phyloP scores from a whole-genome alignment of 2,329 filamentous ascomycete genomes.

The Colletotrichum godetiae region DNA sequence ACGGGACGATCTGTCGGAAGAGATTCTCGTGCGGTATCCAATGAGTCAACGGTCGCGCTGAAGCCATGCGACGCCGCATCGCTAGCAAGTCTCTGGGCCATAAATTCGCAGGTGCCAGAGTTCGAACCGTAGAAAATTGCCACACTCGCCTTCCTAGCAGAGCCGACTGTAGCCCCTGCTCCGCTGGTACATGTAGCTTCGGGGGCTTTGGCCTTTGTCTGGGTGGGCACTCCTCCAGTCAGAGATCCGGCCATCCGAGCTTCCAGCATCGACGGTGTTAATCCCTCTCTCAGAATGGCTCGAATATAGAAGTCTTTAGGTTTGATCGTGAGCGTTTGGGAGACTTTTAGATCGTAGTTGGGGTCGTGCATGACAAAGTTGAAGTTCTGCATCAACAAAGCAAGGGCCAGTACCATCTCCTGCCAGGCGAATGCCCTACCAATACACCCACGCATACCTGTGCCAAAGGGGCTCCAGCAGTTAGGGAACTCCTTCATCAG shows the following conservation, averaged over 20 bases:
- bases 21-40: constrained; percentile 68
- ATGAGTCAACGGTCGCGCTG: constrained; percentile 58
- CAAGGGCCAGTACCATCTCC: constrained; percentile 57
- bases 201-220: background rate
- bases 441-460: constrained; percentile 63
- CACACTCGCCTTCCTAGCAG: constrained; percentile 50
- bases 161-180: background rate
- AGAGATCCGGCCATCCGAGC: constrained; percentile 52
- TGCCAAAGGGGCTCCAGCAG: constrained; percentile 65
- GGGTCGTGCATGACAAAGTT: constrained; percentile 71
- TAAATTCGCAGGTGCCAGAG: constrained; percentile 74
- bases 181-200: background rate
- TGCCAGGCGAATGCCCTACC: constrained; percentile 66
- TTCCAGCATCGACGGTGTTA: constrained; percentile 55
- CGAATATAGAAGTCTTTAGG: constrained; percentile 70
- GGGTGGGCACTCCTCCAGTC: constrained; percentile 25
- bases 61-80: constrained; percentile 68
- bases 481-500: constrained; percentile 48
- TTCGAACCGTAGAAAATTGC: constrained; percentile 78
- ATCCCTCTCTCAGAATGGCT: constrained; percentile 59
- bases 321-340: constrained; percentile 69
- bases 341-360: constrained; percentile 62
- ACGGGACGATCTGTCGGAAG: constrained; percentile 68
- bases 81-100: constrained; percentile 69
- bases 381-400: constrained; percentile 75